phyloP scores from a whole-genome alignment of 2,329 filamentous ascomycete species.

The Fusarium irregulare region DNA sequence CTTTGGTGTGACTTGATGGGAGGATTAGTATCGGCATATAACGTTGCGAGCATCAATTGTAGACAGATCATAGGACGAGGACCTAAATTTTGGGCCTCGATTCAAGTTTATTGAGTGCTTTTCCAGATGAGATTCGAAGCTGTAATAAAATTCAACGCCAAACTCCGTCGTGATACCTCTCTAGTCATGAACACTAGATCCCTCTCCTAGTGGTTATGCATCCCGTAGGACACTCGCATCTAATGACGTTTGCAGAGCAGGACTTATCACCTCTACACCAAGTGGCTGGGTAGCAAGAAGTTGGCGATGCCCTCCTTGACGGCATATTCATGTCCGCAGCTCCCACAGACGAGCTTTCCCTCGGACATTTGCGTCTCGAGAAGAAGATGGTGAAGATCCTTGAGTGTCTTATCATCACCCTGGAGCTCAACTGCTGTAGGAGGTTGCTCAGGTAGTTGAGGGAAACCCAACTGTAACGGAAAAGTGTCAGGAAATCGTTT shows the following conservation, averaged over 20 bases:
- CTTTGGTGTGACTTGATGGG: slow-evolving; percentile 42
- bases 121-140: slow-evolving; percentile 26
- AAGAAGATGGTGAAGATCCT: slow-evolving; percentile 82
- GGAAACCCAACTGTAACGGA: slow-evolving; percentile 76
- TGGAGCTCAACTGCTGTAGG: slow-evolving; percentile 72
- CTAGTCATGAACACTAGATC: slow-evolving; percentile 7
- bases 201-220: slow-evolving; percentile 2
- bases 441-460: slow-evolving; percentile 72
- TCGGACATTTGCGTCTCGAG: slow-evolving; percentile 91
- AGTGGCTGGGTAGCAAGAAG: slow-evolving; percentile 91
- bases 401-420: slow-evolving; percentile 75
- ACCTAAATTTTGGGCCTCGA: slow-evolving; percentile 14
- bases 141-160: slow-evolving; percentile 40
- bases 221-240: background rate
- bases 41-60: slow-evolving; percentile 37
- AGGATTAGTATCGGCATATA: slow-evolving; percentile 39
- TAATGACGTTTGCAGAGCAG: background rate
- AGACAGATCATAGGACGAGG: slow-evolving; percentile 34
- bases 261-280: slow-evolving; percentile 65
- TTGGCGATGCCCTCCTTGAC: slow-evolving; percentile 97
- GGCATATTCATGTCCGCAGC: slow-evolving; percentile 92
- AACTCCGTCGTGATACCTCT: slow-evolving; percentile 40
- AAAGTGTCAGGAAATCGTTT: slow-evolving; percentile 19
- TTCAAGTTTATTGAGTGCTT: slow-evolving; percentile 26
- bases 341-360: slow-evolving; percentile 89